A percentile compares a stretch with the other conserved stretches of the same genome.
Evolutionary conservation across 805 yeast genomes (phyloP).

Genomic region (Wickerhamomyces tratensis): DNA sequence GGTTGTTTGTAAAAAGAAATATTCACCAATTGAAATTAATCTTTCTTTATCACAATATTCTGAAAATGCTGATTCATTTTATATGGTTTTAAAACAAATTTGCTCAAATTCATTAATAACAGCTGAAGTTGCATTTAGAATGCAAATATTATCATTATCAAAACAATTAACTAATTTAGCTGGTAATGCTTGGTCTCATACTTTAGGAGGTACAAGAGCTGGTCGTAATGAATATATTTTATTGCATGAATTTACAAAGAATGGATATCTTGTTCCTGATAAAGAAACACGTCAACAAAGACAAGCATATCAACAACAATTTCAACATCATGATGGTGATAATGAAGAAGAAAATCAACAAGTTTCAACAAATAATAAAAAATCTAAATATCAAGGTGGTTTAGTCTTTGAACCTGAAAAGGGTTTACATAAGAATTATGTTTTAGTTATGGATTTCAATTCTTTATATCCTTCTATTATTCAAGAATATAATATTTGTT

Average conservation of each 20-base stretch:
- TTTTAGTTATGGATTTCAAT: constrained; percentile 96
- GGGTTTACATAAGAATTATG: constrained; percentile 82
- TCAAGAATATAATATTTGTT: constrained; percentile 94
- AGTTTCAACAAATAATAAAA: constrained; percentile 42
- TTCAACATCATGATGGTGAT: constrained; percentile 7
- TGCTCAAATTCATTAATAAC: constrained; percentile 56
- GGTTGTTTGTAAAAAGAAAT: constrained; percentile 59
- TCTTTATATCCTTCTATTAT: constrained; percentile 94
- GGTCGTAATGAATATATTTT: constrained; percentile 92
- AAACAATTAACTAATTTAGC: constrained; percentile 89
- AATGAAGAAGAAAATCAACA: constrained; percentile 29
- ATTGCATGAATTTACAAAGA: constrained; percentile 80
- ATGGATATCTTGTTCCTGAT: constrained; percentile 83
- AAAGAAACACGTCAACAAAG: constrained; percentile 40
- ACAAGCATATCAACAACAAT: constrained; percentile 22
- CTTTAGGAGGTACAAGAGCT: constrained; percentile 90
- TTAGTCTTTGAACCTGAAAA: constrained; percentile 94
- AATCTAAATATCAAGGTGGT: constrained; percentile 84
- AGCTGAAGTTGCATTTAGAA: constrained; percentile 70
- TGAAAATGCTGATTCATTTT: constrained; percentile 56
- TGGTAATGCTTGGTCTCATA: constrained; percentile 96
- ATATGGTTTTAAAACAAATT: constrained; percentile 65
- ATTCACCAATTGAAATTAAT: constrained; percentile 61
- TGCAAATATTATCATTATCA: constrained; percentile 81
- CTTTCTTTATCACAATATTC: constrained; percentile 54